Conservation (phyloP, 2,329 filamentous ascomycete genomes). For the Diaporthe sp. region DNA sequence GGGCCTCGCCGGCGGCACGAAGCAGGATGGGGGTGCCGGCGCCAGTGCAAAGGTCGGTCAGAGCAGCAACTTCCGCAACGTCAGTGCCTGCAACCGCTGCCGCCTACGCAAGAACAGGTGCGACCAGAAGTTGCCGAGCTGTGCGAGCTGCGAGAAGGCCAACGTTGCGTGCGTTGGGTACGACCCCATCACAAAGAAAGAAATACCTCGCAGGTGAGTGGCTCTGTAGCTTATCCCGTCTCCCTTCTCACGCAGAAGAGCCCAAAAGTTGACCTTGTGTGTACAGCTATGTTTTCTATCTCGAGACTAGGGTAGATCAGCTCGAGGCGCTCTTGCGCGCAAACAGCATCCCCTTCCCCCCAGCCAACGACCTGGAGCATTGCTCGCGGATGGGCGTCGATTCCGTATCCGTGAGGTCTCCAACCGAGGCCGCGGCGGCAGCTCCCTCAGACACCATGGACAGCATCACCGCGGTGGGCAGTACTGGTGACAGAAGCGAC, state of each 20-base stretch:
- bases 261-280: not conserved
- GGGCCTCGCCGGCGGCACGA: conserved; percentile 47
- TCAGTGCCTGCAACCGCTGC: conserved; percentile 95
- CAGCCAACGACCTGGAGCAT: conserved; percentile 77
- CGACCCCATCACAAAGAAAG: conserved; percentile 95
- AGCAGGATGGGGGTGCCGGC: conserved; percentile 44
- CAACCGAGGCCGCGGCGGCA: conserved; percentile 51
- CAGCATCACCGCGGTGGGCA: conserved; percentile 47
- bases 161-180: conserved; percentile 92
- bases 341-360: conserved; percentile 79
- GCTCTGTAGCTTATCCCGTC: conserved; percentile 55
- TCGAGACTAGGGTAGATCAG: conserved; percentile 87
- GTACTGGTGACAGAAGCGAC: conserved; percentile 65
- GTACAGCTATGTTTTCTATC: conserved; percentile 89
- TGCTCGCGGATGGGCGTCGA: conserved; percentile 65
- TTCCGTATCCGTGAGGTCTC: conserved; percentile 50
- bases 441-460: conserved; percentile 51
- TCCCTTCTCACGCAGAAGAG: not conserved
- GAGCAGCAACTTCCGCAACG: conserved; percentile 82
- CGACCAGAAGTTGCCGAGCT: conserved; percentile 92
- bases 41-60: conserved; percentile 63
- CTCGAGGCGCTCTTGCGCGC: conserved; percentile 81
- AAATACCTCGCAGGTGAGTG: conserved; percentile 89
- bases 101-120: conserved; percentile 93
- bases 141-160: conserved; percentile 94